Evolutionary conservation across 2,329 filamentous ascomycete species (phyloP), one percentile per base, ranked within the genome.

Genomic region (Aspergillus ustus): DNA sequence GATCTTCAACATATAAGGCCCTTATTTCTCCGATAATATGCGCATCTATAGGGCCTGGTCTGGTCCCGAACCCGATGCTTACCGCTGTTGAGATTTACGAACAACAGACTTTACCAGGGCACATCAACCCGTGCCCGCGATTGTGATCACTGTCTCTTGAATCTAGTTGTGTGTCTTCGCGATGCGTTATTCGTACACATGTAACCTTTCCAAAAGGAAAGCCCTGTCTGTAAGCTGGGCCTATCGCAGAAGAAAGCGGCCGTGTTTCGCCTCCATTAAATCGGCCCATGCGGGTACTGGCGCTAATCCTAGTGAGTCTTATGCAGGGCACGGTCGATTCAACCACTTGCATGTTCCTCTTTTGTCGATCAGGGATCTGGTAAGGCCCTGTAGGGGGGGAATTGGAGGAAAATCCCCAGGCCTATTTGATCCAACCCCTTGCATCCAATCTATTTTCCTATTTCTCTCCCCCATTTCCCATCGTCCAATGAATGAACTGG

Each of bases 321-420:
- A 64, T 65, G 63, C 63, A 66, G 63, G 59, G 63, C 59, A 63
- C 52, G 59, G n/a, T 57, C 64, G 37, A 61, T 61, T 60, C 49
- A 58, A 60, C 64, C 49, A 58, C 50, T 49, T 53, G 52, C 54
- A 53, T 46, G 45, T 25, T 44, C 51, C 34, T 31, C 48, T 55
- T 63, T 46, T 44, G 31, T 29, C 15, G 56, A 57, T 54, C 45
- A 55, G 45, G 49, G 49, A 52, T 62, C 52, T 34, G 55, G 55
- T 34, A 49, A 40, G 19, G 20, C 20, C 37, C 56, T 52, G 46
- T 44, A 61, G 60, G 50, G 48, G 54, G 58, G 52, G 52, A 44
- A 61, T 61, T 58, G 28, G 52, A 62, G 49, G 52, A 49, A 49
- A 28, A 52, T 51, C 48, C 37, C 60, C 57, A 61, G 44, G 50